Percentiles rank a stretch among this genome's conserved stretches.
Conservation (phyloP, 495 filamentous ascomycete genomes). For the Amphirosellinia nigrospora region DNA sequence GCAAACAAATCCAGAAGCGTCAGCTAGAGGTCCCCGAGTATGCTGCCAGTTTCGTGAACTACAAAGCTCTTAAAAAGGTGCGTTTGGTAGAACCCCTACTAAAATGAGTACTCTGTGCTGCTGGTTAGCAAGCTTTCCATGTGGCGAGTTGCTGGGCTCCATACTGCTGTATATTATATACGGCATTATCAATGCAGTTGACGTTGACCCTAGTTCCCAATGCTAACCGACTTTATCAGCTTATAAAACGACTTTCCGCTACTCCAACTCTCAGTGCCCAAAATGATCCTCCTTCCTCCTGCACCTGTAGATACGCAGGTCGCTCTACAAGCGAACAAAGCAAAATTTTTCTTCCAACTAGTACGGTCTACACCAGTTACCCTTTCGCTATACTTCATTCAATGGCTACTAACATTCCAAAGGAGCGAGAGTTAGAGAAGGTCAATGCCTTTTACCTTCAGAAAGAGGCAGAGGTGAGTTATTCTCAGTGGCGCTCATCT, state of each 20-base stretch:
- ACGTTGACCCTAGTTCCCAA: conserved; percentile 17
- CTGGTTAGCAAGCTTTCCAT: neutral
- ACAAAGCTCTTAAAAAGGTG: conserved; percentile 99
- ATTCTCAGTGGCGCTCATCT: neutral
- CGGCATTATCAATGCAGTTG: neutral
- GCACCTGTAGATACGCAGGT: conserved; percentile 73
- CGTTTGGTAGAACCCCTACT: conserved; percentile 23
- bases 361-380: conserved; percentile 55
- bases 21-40: conserved; percentile 99
- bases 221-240: conserved; percentile 61
- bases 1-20: conserved; percentile 97
- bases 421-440: conserved; percentile 98
- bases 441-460: conserved; percentile 98
- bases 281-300: conserved; percentile 61
- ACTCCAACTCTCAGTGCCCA: conserved; percentile 82
- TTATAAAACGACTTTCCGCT: conserved; percentile 96
- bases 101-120: neutral
- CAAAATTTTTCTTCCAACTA: conserved; percentile 97
- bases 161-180: neutral
- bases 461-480: conserved; percentile 92
- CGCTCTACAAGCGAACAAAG: conserved; percentile 95
- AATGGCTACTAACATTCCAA: conserved; percentile 9
- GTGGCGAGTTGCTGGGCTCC: conserved; percentile 10
- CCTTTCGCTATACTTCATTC: neutral
- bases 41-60: conserved; percentile 98